phyloP scores from a whole-genome alignment of 768 basidiomycete genomes.

The Suillus placidus region DNA sequence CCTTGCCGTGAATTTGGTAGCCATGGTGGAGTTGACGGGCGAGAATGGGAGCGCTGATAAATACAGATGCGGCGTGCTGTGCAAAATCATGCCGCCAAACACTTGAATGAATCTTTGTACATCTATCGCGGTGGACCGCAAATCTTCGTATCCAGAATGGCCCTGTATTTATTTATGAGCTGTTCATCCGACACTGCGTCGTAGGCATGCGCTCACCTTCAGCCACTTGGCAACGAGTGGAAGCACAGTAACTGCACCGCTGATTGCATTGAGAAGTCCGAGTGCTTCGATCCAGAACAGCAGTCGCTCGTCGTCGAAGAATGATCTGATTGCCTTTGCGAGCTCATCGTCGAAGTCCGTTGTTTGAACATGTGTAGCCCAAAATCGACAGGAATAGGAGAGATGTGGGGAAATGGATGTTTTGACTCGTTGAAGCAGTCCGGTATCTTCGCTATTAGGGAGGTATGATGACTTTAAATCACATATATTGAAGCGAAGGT shows the following conservation, averaged over 20 bases:
- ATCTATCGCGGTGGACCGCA: no score
- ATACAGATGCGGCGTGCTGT: background rate
- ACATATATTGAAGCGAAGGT: conserved; percentile 40
- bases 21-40: no score
- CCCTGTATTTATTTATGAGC: background rate
- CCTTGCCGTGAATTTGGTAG: no score
- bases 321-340: background rate
- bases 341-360: background rate
- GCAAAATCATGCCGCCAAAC: no score
- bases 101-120: no score
- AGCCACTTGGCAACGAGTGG: background rate
- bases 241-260: background rate
- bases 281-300: no score
- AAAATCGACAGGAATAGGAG: background rate
- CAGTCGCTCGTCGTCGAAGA: background rate
- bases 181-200: background rate
- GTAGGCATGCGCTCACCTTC: background rate
- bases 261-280: background rate
- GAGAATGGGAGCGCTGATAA: no score
- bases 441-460: conserved; percentile 27
- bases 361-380: background rate
- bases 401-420: background rate
- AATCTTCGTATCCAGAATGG: no score
- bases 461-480: conserved; percentile 33
- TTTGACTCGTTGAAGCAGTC: background rate